Conservation (phyloP, 352 stramenopile species). For the Blastocystis sp. region DNA sequence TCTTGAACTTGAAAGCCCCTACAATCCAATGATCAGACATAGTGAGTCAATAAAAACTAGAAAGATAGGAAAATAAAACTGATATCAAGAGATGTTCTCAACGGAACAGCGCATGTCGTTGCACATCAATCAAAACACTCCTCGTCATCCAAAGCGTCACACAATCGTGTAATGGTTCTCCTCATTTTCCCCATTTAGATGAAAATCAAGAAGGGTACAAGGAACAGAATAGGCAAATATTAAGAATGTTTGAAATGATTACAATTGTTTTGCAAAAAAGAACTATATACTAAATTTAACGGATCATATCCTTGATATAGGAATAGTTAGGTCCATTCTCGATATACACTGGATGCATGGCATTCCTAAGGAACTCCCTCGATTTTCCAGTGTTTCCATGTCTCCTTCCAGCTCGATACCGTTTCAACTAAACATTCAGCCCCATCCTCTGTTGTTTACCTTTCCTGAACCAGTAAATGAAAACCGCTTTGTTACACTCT, state of each 20-base stretch:
- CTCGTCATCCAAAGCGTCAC: too few relatives aligned
- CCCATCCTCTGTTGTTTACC: neutral
- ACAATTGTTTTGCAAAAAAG: neutral
- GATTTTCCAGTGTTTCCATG: slow-evolving; percentile 43
- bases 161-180: neutral
- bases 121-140: neutral
- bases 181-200: neutral
- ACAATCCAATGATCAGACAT: slow-evolving; percentile 66
- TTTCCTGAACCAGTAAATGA: slow-evolving; percentile 39
- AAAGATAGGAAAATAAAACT: slow-evolving; percentile 29
- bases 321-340: neutral
- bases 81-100: neutral
- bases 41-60: neutral
- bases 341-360: slow-evolving; percentile 6
- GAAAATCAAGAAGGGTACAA: neutral
- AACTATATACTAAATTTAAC: slow-evolving; percentile 9
- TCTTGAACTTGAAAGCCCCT: neutral
- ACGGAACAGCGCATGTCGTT: slow-evolving; percentile 11
- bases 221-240: too few relatives aligned
- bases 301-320: slow-evolving; percentile 9
- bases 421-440: neutral
- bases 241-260: too few relatives aligned
- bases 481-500: slow-evolving; percentile 11
- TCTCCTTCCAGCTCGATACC: slow-evolving; percentile 1
- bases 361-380: neutral